Evolutionary conservation across 768 basidiomycete genomes (phyloP).

Genomic region (Xerocomus potaroensis): DNA sequence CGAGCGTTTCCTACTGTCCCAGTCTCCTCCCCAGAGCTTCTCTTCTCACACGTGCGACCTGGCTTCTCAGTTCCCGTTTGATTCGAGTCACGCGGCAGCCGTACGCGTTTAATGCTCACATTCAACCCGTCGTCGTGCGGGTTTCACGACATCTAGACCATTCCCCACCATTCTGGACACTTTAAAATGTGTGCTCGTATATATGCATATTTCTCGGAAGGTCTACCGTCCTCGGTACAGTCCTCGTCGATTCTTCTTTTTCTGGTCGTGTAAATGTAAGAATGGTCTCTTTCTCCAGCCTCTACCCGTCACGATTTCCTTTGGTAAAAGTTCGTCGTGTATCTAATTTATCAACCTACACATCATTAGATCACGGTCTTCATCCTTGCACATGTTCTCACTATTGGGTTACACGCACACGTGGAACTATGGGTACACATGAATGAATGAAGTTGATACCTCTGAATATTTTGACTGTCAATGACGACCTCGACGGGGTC

Average conservation of each 20-base stretch:
- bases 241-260: background rate
- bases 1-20: conserved; percentile 43
- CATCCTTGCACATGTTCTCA: background rate
- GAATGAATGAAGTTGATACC: conserved; percentile 3
- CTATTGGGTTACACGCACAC: background rate
- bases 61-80: conserved; percentile 24
- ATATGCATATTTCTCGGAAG: conserved; percentile 1
- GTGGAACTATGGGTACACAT: background rate
- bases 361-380: background rate
- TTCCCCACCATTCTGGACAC: background rate
- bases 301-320: background rate
- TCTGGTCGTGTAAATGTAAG: conserved; percentile 13
- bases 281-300: background rate
- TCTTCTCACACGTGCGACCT: conserved; percentile 17
- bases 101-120: conserved; percentile 11
- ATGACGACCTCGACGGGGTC: conserved; percentile 25
- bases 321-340: conserved; percentile 7
- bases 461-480: background rate
- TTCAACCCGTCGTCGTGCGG: too few relatives aligned
- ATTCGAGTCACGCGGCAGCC: conserved; percentile 23
- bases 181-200: background rate
- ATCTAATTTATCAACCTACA: background rate
- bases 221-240: background rate
- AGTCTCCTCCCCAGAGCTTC: conserved; percentile 29
- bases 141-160: background rate